Percentiles rank a stretch among this genome's conserved stretches.
These are phyloP conservation scores for Trichoderma sp. DNA, from an alignment of 2,329 filamentous ascomycete species.

Conservation along the genomic window DNA sequence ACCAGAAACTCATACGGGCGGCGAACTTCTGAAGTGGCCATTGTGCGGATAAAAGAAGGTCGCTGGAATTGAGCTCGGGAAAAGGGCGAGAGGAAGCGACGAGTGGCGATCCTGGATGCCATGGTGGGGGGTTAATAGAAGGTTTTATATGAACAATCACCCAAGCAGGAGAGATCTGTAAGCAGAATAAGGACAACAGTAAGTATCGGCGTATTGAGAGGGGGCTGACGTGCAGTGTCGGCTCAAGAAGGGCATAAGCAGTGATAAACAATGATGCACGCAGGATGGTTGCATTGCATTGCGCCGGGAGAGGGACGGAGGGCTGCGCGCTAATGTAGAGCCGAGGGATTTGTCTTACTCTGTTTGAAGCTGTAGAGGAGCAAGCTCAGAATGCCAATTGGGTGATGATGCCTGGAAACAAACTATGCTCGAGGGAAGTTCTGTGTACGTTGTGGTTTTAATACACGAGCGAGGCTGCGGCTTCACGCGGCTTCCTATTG, in stretches of 20 bases:
- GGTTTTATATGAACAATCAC: background rate
- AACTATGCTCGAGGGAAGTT: background rate
- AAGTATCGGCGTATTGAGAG: constrained; percentile 6
- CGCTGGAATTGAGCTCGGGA: constrained; percentile 17
- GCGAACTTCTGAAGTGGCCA: constrained; percentile 37
- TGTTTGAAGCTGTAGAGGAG: background rate
- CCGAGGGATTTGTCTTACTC: background rate
- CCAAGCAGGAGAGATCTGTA: background rate
- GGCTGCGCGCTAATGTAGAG: constrained; percentile 7
- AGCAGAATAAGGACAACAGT: background rate
- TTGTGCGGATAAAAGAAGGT: constrained; percentile 33
- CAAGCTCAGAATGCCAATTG: background rate
- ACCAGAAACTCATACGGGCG: constrained; percentile 68
- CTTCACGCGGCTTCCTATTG: background rate
- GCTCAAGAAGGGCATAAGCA: background rate
- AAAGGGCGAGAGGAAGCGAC: constrained; percentile 25
- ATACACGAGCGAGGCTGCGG: background rate
- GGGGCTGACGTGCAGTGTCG: background rate
- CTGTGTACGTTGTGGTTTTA: background rate
- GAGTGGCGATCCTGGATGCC: constrained; percentile 28
- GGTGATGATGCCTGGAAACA: background rate
- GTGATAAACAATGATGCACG: background rate
- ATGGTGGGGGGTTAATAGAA: constrained; percentile 7
- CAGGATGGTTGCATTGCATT: background rate
- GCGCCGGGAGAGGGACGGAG: background rate